Conservation (phyloP, 306 rosid species). For the Dalbergia oliveri region DNA sequence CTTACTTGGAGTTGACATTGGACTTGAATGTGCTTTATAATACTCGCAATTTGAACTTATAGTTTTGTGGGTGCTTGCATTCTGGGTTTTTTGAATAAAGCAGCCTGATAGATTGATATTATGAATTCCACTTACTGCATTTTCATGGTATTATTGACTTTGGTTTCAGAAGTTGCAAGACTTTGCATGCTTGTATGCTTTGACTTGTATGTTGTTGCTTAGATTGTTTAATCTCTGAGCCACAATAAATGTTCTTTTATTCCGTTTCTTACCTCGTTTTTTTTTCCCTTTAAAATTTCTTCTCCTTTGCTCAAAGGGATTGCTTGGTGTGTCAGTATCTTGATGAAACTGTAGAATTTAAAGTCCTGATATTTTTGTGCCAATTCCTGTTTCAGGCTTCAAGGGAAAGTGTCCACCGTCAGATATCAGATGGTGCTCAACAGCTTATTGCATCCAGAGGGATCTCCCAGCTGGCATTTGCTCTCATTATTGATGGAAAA, state of each 20-base stretch:
- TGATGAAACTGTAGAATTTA: background rate
- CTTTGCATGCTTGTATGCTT: constrained; percentile 9
- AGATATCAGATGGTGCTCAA: constrained; percentile 70
- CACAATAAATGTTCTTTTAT: background rate
- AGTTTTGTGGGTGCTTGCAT: constrained; percentile 11
- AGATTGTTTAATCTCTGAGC: background rate
- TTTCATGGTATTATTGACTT: background rate
- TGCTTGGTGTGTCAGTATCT: constrained; percentile 2
- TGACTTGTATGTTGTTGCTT: constrained; percentile 10
- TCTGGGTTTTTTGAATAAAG: constrained; percentile 25
- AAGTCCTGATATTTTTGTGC: constrained; percentile 42
- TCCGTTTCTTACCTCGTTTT: background rate
- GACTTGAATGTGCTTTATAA: constrained; percentile 22
- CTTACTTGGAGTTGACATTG: constrained; percentile 17
- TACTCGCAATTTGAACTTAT: constrained; percentile 30
- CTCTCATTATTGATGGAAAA: constrained; percentile 87
- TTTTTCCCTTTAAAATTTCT: background rate
- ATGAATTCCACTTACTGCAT: background rate
- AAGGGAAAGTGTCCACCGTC: constrained; percentile 67
- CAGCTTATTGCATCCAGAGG: constrained; percentile 66
- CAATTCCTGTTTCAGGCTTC: constrained; percentile 70
- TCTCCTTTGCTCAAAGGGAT: background rate
- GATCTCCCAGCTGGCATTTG: constrained; percentile 66
- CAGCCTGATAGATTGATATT: background rate
- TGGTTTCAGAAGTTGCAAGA: constrained; percentile 17